Evolutionary conservation across 495 filamentous ascomycete species (phyloP).

Genomic region (Neurospora cerealis): DNA sequence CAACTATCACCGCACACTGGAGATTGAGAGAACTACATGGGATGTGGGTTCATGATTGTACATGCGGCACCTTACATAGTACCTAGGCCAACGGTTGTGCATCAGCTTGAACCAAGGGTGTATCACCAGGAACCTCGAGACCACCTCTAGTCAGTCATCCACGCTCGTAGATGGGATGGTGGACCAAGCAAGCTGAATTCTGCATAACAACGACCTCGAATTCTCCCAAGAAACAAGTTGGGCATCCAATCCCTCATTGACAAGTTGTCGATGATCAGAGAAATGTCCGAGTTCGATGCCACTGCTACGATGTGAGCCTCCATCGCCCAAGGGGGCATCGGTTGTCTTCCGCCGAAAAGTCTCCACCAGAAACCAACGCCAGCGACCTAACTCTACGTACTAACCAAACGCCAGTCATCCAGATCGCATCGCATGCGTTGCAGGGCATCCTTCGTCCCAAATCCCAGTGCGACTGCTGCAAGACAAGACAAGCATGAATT

Average conservation of each 20-base stretch:
- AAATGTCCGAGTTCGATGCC: background rate
- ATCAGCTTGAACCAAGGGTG: background rate
- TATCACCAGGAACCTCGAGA: background rate
- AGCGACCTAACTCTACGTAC: background rate
- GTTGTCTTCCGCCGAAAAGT: background rate
- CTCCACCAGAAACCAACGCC: background rate
- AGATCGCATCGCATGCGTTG: background rate
- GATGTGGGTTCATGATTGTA: background rate
- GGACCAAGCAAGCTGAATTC: background rate
- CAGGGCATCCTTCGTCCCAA: background rate
- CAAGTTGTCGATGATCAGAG: background rate
- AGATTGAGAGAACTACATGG: background rate
- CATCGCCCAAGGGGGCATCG: background rate
- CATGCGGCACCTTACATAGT: background rate
- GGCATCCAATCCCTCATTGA: background rate
- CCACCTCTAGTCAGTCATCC: background rate
- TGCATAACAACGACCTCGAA: background rate
- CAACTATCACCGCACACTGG: background rate
- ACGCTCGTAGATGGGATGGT: background rate
- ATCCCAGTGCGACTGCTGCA: background rate
- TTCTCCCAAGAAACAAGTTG: background rate
- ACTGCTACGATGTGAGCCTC: background rate
- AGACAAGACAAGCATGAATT: background rate
- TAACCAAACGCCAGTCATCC: background rate
- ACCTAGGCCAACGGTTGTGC: background rate